phyloP scores from a whole-genome alignment of 2,329 filamentous ascomycete genomes.

The Trichoderma lentiforme region DNA sequence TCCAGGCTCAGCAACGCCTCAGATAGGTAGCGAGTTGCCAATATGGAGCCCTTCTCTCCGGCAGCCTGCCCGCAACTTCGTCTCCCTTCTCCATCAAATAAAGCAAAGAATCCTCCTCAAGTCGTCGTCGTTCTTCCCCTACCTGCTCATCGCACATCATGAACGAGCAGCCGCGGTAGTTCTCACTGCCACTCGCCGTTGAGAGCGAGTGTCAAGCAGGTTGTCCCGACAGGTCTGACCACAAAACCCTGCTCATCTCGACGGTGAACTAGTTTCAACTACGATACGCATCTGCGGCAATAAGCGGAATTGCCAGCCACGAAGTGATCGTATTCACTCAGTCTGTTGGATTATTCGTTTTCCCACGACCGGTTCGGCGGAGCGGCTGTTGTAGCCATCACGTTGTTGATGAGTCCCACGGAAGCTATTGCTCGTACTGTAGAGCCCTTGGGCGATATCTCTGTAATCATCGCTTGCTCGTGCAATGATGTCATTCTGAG shows the following conservation, averaged over 20 bases:
- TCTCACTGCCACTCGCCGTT: not conserved
- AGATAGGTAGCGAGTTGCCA: not conserved
- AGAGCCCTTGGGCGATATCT: constrained; percentile 21
- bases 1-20: not conserved
- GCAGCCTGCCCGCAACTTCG: not conserved
- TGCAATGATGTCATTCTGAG: constrained; percentile 15
- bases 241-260: constrained; percentile 2
- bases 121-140: not conserved
- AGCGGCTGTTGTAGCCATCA: constrained; percentile 11
- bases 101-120: not conserved
- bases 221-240: constrained; percentile 2
- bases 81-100: not conserved
- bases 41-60: not conserved
- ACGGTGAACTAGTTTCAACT: not conserved
- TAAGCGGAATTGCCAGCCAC: not conserved
- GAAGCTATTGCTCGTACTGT: constrained; percentile 5
- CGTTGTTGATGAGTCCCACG: not conserved
- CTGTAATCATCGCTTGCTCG: constrained; percentile 29
- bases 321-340: not conserved
- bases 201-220: not conserved
- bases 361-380: constrained; percentile 1
- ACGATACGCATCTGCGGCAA: constrained; percentile 2
- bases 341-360: not conserved
- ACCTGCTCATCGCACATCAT: not conserved
- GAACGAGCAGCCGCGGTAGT: not conserved